Percentiles rank a stretch among this genome's conserved stretches.
These are phyloP conservation scores for Hygrophila difformis DNA, from an alignment of 257 asterid species.

Conservation along the genomic window DNA sequence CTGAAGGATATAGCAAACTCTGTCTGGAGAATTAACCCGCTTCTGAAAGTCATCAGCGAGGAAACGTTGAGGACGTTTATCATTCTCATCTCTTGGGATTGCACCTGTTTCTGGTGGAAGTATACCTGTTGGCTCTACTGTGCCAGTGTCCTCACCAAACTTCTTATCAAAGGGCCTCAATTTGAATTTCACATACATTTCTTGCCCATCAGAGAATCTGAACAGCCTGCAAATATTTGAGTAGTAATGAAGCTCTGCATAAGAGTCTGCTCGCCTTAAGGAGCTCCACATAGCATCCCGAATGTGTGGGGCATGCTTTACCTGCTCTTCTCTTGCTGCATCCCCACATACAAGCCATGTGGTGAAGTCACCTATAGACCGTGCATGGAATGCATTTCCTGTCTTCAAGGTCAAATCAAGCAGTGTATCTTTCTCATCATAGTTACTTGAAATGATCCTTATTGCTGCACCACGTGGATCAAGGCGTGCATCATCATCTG, in stretches of 20 bases:
- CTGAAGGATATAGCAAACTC: constrained; percentile 41
- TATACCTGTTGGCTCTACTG: constrained; percentile 41
- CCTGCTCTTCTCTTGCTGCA: constrained; percentile 55
- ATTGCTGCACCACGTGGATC: constrained; percentile 67
- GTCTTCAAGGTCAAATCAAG: constrained; percentile 57
- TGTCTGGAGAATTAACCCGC: constrained; percentile 29
- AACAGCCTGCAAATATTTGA: constrained; percentile 51
- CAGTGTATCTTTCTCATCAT: constrained; percentile 20
- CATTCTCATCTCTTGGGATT: constrained; percentile 51
- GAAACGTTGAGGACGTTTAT: constrained; percentile 45
- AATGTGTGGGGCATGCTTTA: constrained; percentile 48
- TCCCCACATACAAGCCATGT: constrained; percentile 62
- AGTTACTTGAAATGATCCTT: constrained; percentile 29
- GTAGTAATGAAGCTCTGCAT: constrained; percentile 55
- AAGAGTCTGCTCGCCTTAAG: constrained; percentile 38
- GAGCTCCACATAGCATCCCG: constrained; percentile 69
- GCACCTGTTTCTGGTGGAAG: constrained; percentile 74
- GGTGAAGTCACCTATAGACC: constrained; percentile 60
- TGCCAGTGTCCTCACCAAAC: constrained; percentile 42
- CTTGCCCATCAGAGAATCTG: constrained; percentile 37
- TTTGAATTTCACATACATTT: constrained; percentile 57
- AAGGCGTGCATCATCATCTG: constrained; percentile 58
- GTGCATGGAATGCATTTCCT: constrained; percentile 59
- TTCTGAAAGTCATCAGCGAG: constrained; percentile 45
- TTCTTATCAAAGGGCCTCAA: constrained; percentile 43